Percentiles rank a stretch among this genome's conserved stretches.
Conservation (phyloP, 768 basidiomycete genomes). For the Imleria badia region DNA sequence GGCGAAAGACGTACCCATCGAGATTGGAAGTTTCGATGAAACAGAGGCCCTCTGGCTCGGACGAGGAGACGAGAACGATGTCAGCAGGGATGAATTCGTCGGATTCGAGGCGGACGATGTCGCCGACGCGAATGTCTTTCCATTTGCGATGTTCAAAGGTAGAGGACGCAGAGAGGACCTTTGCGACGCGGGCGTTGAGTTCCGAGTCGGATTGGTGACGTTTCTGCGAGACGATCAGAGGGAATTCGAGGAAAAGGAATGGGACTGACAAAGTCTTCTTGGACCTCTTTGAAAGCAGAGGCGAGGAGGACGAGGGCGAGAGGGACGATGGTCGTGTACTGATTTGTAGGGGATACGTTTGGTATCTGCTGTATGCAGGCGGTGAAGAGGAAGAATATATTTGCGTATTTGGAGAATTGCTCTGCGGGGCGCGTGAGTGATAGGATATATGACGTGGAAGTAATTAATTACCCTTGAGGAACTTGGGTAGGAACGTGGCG, state of each 20-base stretch:
- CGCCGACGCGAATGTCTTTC: constrained; percentile 89
- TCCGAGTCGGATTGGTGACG: constrained; percentile 94
- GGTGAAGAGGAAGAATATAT: constrained; percentile 97
- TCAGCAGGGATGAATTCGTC: constrained; percentile 97
- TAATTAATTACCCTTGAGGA: constrained; percentile 84
- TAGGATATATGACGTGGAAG: not conserved
- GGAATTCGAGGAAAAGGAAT: not conserved
- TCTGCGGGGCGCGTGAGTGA: constrained; percentile 47
- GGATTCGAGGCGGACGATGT: constrained; percentile 86
- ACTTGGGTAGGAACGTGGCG: constrained; percentile 87
- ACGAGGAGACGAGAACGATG: constrained; percentile 80
- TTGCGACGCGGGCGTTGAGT: constrained; percentile 79
- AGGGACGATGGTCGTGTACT: constrained; percentile 92
- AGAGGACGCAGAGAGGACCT: constrained; percentile 64
- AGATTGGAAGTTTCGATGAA: constrained; percentile 98
- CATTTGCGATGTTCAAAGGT: constrained; percentile 78
- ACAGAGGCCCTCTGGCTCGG: constrained; percentile 95
- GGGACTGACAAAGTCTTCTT: constrained; percentile 75
- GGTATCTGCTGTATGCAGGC: constrained; percentile 98
- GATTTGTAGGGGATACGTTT: constrained; percentile 93
- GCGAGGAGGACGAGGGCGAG: constrained; percentile 86
- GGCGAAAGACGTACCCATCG: constrained; percentile 69
- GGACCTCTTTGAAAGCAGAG: constrained; percentile 92
- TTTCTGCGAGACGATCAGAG: constrained; percentile 56
- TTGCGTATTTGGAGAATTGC: constrained; percentile 99